Conservation (phyloP, 2,329 filamentous ascomycete genomes). For the Aspergillus uvarum region DNA sequence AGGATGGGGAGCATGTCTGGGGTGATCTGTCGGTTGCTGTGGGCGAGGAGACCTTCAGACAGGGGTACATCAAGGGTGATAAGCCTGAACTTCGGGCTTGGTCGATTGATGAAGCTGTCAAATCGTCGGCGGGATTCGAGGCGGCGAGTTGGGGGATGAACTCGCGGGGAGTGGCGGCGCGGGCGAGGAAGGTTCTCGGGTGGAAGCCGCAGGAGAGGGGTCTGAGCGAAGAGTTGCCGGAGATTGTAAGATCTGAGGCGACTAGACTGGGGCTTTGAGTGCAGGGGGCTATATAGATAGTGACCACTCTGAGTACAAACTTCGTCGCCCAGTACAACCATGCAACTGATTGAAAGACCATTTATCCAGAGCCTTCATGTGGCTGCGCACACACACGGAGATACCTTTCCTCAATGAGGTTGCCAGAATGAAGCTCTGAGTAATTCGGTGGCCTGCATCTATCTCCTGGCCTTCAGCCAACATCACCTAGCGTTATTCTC, state of each 20-base stretch:
- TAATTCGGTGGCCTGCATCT: too few species aligned
- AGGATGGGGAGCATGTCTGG: conserved; percentile 12
- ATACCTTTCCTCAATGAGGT: too few species aligned
- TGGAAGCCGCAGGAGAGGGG: conserved; percentile 1
- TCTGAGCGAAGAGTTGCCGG: conserved; percentile 2
- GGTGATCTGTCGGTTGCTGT: conserved; percentile 8
- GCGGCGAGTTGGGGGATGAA: conserved; percentile 17
- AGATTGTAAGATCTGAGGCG: conserved; percentile 2
- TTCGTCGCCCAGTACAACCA: too few species aligned
- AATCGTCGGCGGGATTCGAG: conserved; percentile 10
- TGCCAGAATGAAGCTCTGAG: too few species aligned
- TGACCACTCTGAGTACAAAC: too few species aligned
- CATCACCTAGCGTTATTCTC: too few species aligned
- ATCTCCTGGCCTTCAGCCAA: too few species aligned
- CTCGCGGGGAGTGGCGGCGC: conserved; percentile 6
- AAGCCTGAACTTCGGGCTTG: not conserved
- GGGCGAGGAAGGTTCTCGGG: conserved; percentile 3
- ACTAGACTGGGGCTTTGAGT: too few species aligned
- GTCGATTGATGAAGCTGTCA: not conserved
- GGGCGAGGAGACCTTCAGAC: not conserved
- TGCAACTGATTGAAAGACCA: too few species aligned
- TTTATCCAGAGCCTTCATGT: too few species aligned
- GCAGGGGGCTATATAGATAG: too few species aligned
- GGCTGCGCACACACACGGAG: too few species aligned
- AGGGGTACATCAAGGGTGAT: not conserved